Evolutionary conservation across 441 rosid species (phyloP), one percentile per base, ranked within the genome.

Genomic region (Populus hybrid): DNA sequence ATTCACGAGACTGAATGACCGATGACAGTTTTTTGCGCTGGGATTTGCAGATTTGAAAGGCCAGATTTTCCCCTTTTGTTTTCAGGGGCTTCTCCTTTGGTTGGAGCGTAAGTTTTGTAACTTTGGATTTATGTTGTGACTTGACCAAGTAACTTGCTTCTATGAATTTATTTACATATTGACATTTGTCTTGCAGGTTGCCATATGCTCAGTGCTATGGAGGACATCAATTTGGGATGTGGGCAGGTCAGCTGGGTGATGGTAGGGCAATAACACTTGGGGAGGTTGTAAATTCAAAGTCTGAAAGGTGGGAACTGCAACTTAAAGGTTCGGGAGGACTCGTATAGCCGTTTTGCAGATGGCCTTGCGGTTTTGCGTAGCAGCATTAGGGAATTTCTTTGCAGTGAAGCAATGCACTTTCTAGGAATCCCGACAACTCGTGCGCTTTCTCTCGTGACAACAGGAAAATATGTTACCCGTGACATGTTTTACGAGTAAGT

Each of bases 191-290:
- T 82, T 42, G 67, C 83, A 95, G 99, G 79, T 80, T 90, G 84
- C 86, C 98, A 12, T 96, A 92, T 83, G 94, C 98, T 74, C 98
- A 94, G 75, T 90, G 95, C 81, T 96, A 96, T 82, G 99, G 98
- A 79, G 99, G 98, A 70, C 98, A 97, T 85, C 99, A 94, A 74
- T 97, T 97, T 87, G 98, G 99, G 69, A 90, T 81, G 86, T 97
- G 98, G 99, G 99, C 98, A 72, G 98, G 98, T 79, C 99, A 97
- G 84, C 87, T 97, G 63, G 99, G 99, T 78, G 99, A 97, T 82
- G 98, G 98, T 21, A 90, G 99, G 82, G 99, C 99, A 78, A 92
- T 96, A 69, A 91, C 98, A 9, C 88, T 96, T 2, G 99, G 99
- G 56, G 98, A 93, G 84, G 80, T 92, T 87, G 80, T 93, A 73